A percentile compares a stretch with the other conserved stretches of the same genome.
phyloP scores from a whole-genome alignment of 1,284 basidiomycete genomes.

The Boletus semigastroideus region DNA sequence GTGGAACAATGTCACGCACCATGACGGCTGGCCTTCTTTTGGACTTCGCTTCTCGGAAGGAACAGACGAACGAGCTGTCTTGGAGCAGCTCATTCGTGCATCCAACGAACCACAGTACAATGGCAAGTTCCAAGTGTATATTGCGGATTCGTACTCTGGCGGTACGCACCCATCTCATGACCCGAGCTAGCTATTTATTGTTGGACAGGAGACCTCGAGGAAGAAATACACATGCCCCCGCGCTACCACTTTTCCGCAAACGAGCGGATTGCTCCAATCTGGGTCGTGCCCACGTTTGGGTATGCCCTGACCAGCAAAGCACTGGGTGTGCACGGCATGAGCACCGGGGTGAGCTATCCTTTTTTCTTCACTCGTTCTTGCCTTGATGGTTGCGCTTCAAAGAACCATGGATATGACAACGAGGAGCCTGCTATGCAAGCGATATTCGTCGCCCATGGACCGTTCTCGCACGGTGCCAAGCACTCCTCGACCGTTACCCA shows the following conservation, averaged over 20 bases:
- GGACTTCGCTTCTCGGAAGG: slow-evolving; percentile 70
- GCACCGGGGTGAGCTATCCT: slow-evolving; percentile 65
- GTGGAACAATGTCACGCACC: slow-evolving; percentile 28
- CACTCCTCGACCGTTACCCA: slow-evolving; percentile 31
- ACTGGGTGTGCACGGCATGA: slow-evolving; percentile 64
- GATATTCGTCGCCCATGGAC: slow-evolving; percentile 88
- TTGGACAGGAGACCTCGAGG: slow-evolving; percentile 20
- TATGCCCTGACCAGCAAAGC: slow-evolving; percentile 66
- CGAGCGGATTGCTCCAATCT: slow-evolving; percentile 84
- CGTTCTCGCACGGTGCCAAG: slow-evolving; percentile 73
- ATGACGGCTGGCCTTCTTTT: slow-evolving; percentile 77
- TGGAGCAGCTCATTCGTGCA: slow-evolving; percentile 52
- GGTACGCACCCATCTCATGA: slow-evolving; percentile 14
- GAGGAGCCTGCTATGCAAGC: slow-evolving; percentile 77
- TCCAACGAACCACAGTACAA: slow-evolving; percentile 31
- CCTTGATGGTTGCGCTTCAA: not conserved
- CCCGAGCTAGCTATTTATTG: not conserved
- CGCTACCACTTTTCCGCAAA: slow-evolving; percentile 74
- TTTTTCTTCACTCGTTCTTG: not conserved
- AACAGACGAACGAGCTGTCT: slow-evolving; percentile 57
- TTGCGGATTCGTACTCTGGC: slow-evolving; percentile 50
- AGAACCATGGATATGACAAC: slow-evolving; percentile 89
- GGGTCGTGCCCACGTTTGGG: slow-evolving; percentile 76
- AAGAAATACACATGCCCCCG: slow-evolving; percentile 60
- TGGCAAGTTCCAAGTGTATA: slow-evolving; percentile 76